Conservation (phyloP, 2,329 filamentous ascomycete genomes). For the Apiospora pterosperma region DNA sequence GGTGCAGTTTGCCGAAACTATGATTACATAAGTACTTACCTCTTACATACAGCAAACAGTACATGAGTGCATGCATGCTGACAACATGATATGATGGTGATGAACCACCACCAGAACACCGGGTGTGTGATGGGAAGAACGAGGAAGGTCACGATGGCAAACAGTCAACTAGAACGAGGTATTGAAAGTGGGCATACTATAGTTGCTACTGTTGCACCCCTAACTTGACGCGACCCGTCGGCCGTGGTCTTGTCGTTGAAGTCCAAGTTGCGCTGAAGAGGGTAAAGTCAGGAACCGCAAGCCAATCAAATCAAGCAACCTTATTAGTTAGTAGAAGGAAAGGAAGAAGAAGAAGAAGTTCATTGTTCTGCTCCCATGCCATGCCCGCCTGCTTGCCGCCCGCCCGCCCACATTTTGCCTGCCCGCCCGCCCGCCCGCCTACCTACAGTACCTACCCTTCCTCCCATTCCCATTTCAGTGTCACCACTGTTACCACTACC, state of each 20-base stretch:
- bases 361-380: neutral
- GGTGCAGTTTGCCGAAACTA: neutral
- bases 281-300: neutral
- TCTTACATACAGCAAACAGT: neutral
- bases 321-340: no score
- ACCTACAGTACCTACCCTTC: no score
- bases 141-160: neutral
- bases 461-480: neutral
- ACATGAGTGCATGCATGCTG: neutral
- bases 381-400: neutral
- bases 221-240: neutral
- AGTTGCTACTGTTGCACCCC: neutral
- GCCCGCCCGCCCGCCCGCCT: neutral
- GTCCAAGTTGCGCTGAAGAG: neutral
- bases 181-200: no score
- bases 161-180: no score
- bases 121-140: neutral
- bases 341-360: neutral
- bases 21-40: neutral
- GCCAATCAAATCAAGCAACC: neutral
- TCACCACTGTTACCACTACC: neutral
- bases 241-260: neutral
- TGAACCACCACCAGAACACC: neutral
- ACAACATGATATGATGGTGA: neutral
- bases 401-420: neutral